phyloP scores from a whole-genome alignment of 208 protist genomes.

The Trypanosoma melophagium region DNA sequence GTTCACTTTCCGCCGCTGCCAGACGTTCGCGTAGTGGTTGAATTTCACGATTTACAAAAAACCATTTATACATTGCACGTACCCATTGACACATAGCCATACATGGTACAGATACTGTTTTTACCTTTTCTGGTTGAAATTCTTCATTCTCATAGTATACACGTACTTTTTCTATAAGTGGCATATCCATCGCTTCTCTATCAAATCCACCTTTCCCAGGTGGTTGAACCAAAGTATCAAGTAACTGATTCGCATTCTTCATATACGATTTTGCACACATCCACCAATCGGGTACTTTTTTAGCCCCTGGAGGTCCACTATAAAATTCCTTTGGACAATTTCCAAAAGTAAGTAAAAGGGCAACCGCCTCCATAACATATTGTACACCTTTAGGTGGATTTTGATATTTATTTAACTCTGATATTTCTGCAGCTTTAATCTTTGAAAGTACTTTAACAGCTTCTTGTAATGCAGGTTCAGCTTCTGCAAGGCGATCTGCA shows the following conservation, averaged over 20 bases:
- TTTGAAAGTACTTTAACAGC: conserved; percentile 93
- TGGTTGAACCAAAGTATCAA: conserved; percentile 90
- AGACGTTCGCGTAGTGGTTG: conserved; percentile 91
- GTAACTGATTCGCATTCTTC: conserved; percentile 88
- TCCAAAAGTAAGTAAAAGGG: conserved; percentile 93
- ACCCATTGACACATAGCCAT: conserved; percentile 98
- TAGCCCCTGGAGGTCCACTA: conserved; percentile 86
- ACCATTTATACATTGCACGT: conserved; percentile 97
- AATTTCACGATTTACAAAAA: conserved; percentile 95
- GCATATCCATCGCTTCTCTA: conserved; percentile 93
- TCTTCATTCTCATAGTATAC: conserved; percentile 91
- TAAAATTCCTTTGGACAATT: conserved; percentile 95
- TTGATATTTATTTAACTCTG: conserved; percentile 96
- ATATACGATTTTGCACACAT: conserved; percentile 93
- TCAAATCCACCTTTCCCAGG: conserved; percentile 86
- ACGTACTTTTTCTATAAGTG: conserved; percentile 93
- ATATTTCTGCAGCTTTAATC: conserved; percentile 95
- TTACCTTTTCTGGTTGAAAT: conserved; percentile 91
- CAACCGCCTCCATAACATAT: conserved; percentile 97
- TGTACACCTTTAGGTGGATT: conserved; percentile 96
- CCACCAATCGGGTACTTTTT: conserved; percentile 96
- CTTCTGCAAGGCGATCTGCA: conserved; percentile 92
- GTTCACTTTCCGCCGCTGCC: conserved; percentile 83
- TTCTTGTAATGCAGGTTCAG: conserved; percentile 94
- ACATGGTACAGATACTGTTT: conserved; percentile 94